Evolutionary conservation across 2,329 filamentous ascomycete genomes (phyloP).

Genomic region (Ophiostoma perfectum): DNA sequence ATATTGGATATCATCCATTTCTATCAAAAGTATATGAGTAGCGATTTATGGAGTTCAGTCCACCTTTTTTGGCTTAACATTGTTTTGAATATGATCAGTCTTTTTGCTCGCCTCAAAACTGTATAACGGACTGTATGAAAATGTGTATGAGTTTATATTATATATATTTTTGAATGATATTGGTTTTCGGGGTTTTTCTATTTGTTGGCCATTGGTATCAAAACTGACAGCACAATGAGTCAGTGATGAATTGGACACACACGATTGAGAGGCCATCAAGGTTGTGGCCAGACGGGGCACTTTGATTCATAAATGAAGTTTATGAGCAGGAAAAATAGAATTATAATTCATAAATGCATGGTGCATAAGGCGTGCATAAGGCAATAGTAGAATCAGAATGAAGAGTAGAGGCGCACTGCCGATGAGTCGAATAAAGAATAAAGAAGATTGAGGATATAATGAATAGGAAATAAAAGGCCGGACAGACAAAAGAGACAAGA

Average conservation of each 20-base stretch:
- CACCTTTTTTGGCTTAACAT: background rate
- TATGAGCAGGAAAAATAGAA: background rate
- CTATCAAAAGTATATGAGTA: background rate
- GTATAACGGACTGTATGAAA: no score
- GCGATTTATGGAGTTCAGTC: background rate
- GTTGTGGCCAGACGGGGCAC: background rate
- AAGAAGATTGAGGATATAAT: background rate
- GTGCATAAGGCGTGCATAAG: background rate
- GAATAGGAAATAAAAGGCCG: background rate
- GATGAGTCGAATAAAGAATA: background rate
- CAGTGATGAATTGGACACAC: no score
- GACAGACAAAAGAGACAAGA: background rate
- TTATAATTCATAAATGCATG: background rate
- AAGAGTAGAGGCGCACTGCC: background rate
- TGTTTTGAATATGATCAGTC: background rate
- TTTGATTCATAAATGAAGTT: no score
- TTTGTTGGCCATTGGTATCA: no score
- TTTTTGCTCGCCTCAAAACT: no score
- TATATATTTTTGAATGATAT: no score
- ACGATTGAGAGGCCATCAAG: background rate
- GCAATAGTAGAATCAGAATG: background rate
- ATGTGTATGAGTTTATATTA: no score
- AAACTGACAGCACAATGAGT: no score
- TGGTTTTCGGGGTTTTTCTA: no score
- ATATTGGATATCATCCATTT: background rate